Evolutionary conservation across 2,329 filamentous ascomycete genomes (phyloP), one percentile per base, ranked within the genome.

Genomic region (Calonectria fujianensis): DNA sequence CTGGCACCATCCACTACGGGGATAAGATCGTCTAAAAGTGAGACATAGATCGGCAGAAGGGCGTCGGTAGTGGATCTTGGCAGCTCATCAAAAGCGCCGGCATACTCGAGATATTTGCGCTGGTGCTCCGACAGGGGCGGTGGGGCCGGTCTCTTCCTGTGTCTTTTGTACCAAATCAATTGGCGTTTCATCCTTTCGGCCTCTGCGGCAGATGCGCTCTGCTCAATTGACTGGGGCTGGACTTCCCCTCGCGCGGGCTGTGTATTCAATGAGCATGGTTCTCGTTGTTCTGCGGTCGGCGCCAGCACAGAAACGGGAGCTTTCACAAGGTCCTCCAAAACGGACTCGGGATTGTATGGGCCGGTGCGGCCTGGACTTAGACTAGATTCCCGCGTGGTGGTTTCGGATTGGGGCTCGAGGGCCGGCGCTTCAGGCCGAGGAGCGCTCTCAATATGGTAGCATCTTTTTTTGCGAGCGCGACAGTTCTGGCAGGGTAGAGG

Each of bases 291-390:
- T 16, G 20, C 48, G 31, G 18, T 16, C 41, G 41, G 11, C 61
- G 24, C 32, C 10, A 50, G n/a, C 16, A 48, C n/a, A 14, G 68
- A 24, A 52, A 35, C 68, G 7, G 68, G 54, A 29, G 54, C 54
- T n/a, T 9, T 66, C 24, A n/a, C 66, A 31, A 45, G 67, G 66
- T 73, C 66, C 16, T 73, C 72, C 7, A 75, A 16, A 20, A 75
- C 66, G 4, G 74, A 73, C 24, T 75, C 74, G 29, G 74, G 74
- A 14, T 75, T 59, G 35, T 75, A 75, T 37, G 72, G 70, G 24
- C 68, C 70, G 2, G 63, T 27, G 5, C 41, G 70, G 11, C 35
- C 41, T 7, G 61, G 74, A 51, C 51, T 67, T 4, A 59, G 50
- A 24, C 70, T 73, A 2, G 70, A 73, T 31, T 57, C 61, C 37